Evolutionary conservation across 371 early-diverging fungal species (phyloP), one percentile per base, ranked within the genome.

Genomic region (Apophysomyces variabilis): DNA sequence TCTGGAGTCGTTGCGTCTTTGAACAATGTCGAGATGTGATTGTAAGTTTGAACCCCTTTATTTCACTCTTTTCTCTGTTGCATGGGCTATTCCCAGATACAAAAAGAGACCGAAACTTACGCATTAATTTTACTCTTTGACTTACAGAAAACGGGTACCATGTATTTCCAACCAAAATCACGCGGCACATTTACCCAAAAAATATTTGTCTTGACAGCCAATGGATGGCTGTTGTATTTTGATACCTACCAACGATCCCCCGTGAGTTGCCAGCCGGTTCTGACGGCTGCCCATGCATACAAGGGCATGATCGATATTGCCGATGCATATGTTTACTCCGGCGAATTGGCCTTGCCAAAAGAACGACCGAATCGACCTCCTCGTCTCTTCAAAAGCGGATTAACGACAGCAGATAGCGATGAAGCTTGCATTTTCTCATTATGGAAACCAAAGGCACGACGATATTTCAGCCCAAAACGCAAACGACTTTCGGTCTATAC

Each of bases 241-340:
- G 74, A 87, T 44, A 66, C 79, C 0, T 80, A 75, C 57, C 67
- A 78, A 3, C 76, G 86, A 18, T 74, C 74, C 3, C 57, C 66
- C 5, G 58, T 45, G 6, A 74, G 69, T 1, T 78, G 82, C 7
- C 69, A 67, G 14, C 60, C 77, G 16, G 44, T 69, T 1, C 68
- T 61, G 11, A 67, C 73, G 4, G 74, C 73, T 12, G 70, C 70
- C 16, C 82, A 84, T 56, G 74, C 74, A 12, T 65, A 71, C 1
- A 76, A 74, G 61, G 79, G 76, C 7, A 62, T 72, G 7, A 66
- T 86, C n/a, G 79, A 86, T 62, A 72, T 85, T 54, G 68, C 72
- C 32, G 79, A 86, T 41, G 70, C 83, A 9, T 89, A 86, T 54
- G 70, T 87, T 14, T 89, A 83, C 57, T 86, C 89, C 14, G 87